These are phyloP conservation scores for Aspergillus sclerotiicarbonarius DNA, from an alignment of 495 filamentous ascomycete genomes.

Conservation along the genomic window DNA sequence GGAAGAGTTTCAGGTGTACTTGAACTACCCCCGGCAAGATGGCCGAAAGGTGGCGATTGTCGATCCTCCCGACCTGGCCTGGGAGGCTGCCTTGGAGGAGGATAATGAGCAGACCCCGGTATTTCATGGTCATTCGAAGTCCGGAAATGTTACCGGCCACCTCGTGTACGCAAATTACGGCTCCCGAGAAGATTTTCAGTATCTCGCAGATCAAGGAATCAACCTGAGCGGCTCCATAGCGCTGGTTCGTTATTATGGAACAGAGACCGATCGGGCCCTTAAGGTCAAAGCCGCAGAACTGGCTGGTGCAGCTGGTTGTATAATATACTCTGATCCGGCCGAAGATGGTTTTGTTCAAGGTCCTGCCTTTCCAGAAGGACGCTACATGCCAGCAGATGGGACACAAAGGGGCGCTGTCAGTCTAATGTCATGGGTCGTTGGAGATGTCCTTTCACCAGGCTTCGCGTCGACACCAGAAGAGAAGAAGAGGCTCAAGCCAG, in stretches of 20 bases:
- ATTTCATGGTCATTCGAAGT: slow-evolving; percentile 87
- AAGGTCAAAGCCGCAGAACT: slow-evolving; percentile 90
- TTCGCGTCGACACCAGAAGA: slow-evolving; percentile 72
- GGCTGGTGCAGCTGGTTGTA: slow-evolving; percentile 77
- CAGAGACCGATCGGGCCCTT: slow-evolving; percentile 65
- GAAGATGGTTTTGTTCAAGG: slow-evolving; percentile 75
- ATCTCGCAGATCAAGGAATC: slow-evolving; percentile 66
- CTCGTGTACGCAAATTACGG: slow-evolving; percentile 94
- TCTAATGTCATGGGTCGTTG: slow-evolving; percentile 74
- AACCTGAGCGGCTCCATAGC: slow-evolving; percentile 76
- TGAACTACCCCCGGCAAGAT: slow-evolving; percentile 81
- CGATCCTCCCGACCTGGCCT: slow-evolving; percentile 63
- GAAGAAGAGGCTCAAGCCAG: slow-evolving; percentile 58
- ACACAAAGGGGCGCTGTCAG: slow-evolving; percentile 84
- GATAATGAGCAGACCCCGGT: slow-evolving; percentile 61
- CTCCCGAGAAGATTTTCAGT: slow-evolving; percentile 75
- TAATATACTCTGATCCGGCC: slow-evolving; percentile 87
- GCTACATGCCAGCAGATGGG: slow-evolving; percentile 72
- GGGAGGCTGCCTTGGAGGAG: slow-evolving; percentile 88
- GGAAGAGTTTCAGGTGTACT: slow-evolving; percentile 80
- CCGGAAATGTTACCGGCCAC: slow-evolving; percentile 88
- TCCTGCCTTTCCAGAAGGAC: slow-evolving; percentile 67
- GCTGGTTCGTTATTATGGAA: slow-evolving; percentile 77
- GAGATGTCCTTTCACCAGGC: slow-evolving; percentile 87
- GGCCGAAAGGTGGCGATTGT: slow-evolving; percentile 82